Evolutionary conservation across 2,329 filamentous ascomycete species (phyloP).

Genomic region (Elsinoe necatrix): DNA sequence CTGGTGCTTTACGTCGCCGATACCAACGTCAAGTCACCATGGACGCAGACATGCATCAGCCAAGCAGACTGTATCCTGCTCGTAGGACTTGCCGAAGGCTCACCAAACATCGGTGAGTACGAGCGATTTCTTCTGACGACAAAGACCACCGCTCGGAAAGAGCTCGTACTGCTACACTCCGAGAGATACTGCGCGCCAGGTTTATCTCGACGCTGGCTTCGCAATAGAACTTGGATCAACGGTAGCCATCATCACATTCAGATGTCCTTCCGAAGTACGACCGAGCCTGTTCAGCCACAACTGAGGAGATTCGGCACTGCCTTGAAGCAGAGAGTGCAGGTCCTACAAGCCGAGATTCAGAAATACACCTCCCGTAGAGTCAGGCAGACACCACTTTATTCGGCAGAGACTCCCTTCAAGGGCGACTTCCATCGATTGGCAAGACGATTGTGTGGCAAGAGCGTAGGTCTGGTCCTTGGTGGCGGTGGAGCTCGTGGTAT

Average conservation of each 20-base stretch:
- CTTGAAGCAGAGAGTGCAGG: slow-evolving; percentile 86
- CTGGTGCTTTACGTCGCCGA: slow-evolving; percentile 94
- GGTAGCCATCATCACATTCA: slow-evolving; percentile 96
- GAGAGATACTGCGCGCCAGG: slow-evolving; percentile 83
- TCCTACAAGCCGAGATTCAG: slow-evolving; percentile 91
- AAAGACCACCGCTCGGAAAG: slow-evolving; percentile 92
- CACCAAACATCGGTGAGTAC: slow-evolving; percentile 87
- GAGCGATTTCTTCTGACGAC: slow-evolving; percentile 93
- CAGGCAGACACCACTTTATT: slow-evolving; percentile 81
- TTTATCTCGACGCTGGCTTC: slow-evolving; percentile 76
- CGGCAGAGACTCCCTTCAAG: slow-evolving; percentile 85
- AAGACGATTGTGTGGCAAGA: slow-evolving; percentile 82
- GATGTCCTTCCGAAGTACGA: slow-evolving; percentile 74
- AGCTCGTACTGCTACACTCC: slow-evolving; percentile 78
- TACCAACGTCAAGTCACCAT: slow-evolving; percentile 92
- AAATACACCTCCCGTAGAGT: slow-evolving; percentile 94
- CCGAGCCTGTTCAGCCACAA: slow-evolving; percentile 67
- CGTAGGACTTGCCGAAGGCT: slow-evolving; percentile 82
- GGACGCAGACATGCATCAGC: slow-evolving; percentile 96
- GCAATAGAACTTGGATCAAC: slow-evolving; percentile 93
- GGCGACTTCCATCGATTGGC: slow-evolving; percentile 93
- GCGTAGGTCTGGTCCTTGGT: slow-evolving; percentile 85
- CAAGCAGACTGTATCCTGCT: slow-evolving; percentile 95
- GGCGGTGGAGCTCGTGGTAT: slow-evolving; percentile 90
- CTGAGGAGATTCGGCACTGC: slow-evolving; percentile 73